Percentiles rank a stretch among this genome's conserved stretches.
These are phyloP conservation scores for Graphiopsis chlorocephala DNA, from an alignment of 2,329 filamentous ascomycete genomes.

Conservation along the genomic window DNA sequence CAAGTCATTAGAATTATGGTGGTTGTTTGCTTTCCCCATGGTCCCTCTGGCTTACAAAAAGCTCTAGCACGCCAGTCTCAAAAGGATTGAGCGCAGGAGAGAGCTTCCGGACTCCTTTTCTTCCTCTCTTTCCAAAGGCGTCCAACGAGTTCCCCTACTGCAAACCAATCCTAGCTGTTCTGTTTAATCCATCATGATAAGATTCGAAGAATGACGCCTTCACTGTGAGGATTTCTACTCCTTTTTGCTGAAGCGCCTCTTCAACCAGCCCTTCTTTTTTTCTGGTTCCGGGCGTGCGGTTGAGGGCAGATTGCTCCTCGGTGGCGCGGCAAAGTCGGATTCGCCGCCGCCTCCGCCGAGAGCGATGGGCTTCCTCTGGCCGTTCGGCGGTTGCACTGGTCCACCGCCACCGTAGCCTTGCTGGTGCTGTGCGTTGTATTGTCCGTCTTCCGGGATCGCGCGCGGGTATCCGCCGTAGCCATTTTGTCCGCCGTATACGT, in stretches of 20 bases:
- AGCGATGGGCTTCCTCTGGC: constrained; percentile 11
- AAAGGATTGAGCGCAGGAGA: background rate
- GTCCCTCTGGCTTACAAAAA: background rate
- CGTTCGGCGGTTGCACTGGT: constrained; percentile 5
- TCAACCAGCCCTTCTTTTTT: constrained; percentile 90
- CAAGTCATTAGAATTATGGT: constrained; percentile 2
- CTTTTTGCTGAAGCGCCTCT: constrained; percentile 72
- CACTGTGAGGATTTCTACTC: constrained; percentile 24
- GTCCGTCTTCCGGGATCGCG: constrained; percentile 11
- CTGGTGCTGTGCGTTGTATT: constrained; percentile 14
- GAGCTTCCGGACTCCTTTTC: no score
- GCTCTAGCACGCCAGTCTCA: background rate
- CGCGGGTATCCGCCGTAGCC: constrained; percentile 43
- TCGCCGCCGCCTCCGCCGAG: constrained; percentile 13
- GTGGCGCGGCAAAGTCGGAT: constrained; percentile 20
- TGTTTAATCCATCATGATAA: constrained; percentile 1
- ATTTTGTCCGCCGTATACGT: constrained; percentile 25
- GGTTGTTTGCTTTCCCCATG: background rate
- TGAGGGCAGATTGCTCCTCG: constrained; percentile 24
- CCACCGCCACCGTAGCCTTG: constrained; percentile 20
- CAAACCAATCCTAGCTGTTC: background rate
- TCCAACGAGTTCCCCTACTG: background rate
- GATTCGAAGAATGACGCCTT: background rate
- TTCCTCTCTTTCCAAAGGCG: background rate
- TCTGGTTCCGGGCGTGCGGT: constrained; percentile 44